Base-by-base conservation (phyloP, 139 green algal genomes). In the Zygnema cylindricum region DNA sequence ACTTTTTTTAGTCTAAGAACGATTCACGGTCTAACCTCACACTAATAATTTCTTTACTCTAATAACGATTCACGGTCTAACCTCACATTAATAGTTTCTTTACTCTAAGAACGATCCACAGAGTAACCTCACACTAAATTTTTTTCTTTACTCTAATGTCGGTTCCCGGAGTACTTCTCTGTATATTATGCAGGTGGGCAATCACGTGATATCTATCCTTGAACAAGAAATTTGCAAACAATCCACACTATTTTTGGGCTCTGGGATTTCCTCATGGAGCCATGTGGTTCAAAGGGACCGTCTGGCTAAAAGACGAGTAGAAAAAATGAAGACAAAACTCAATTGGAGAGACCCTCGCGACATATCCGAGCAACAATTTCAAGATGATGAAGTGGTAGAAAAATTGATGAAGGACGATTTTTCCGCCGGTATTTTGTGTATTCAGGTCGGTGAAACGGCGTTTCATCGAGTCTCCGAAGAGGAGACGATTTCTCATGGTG, bases 181-280 rank as follows among this genome's bases (percentile, higher is more conserved):
- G n/a, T n/a, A n/a, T n/a, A n/a, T n/a, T n/a, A n/a, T 11, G 25
- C 77, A 84, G 77, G 2, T 54, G 40, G 33, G 77, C 38, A 84
- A 84, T 11, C 77, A 84, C 77, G 25, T 41, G 33, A 33, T 84
- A 16, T 84, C 77, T 22, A 35, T 69, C 41, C 7, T 84, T 2
- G 77, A 84, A 33, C 77, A 84, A 33, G 77, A 84, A 33, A 49
- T 84, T 21, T 39, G 32, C 77, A 84, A 25, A 2, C 32, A 55
- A 3, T 49, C 77, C 22, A 33, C 49, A 22, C 22, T 84, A 7
- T 84, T 84, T 7, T 22, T 84, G 40, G 77, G 77, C 2, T 76
- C 41, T 33, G 77, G 77, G 3, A 3, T 69, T 2, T 84, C 77
- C 38, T 73, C 77, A 33, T 84, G 77, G 77, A 54, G 32, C 77